Conservation (phyloP, 371 early-diverging fungal genomes). For the Apophysomyces variabilis region DNA sequence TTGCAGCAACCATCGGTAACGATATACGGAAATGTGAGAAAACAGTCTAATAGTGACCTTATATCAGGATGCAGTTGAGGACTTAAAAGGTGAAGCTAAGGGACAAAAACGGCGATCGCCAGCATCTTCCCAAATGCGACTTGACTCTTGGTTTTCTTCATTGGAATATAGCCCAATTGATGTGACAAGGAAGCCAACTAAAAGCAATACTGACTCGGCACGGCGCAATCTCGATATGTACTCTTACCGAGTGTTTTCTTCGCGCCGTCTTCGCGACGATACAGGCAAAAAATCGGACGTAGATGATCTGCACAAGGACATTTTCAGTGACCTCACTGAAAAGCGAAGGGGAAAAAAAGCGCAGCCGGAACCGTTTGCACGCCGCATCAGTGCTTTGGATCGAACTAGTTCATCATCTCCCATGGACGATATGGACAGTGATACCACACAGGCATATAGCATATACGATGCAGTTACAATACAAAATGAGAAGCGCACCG, state of each 20-base stretch:
- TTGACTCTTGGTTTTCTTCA: constrained; percentile 2
- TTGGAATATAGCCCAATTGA: not conserved
- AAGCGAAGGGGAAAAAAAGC: not conserved
- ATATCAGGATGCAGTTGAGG: not conserved
- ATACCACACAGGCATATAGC: not conserved
- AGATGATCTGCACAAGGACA: not conserved
- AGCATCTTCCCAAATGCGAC: constrained; percentile 1
- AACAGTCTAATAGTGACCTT: not conserved
- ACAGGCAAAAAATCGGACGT: not conserved
- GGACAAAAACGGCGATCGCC: not conserved
- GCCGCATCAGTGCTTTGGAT: not conserved
- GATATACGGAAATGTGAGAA: not conserved
- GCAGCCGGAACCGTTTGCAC: no score
- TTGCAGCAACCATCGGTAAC: not conserved
- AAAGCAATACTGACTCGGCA: not conserved
- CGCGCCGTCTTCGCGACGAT: not conserved
- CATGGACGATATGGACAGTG: not conserved
- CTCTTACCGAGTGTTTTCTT: not conserved
- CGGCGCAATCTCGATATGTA: constrained; percentile 3
- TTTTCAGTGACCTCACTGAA: not conserved
- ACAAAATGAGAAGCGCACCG: not conserved
- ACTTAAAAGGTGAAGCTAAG: not conserved
- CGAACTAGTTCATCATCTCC: not conserved
- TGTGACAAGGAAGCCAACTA: not conserved
- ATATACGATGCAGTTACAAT: not conserved